Conservation (phyloP, 805 yeast species). For the Candida coleopterorum region DNA sequence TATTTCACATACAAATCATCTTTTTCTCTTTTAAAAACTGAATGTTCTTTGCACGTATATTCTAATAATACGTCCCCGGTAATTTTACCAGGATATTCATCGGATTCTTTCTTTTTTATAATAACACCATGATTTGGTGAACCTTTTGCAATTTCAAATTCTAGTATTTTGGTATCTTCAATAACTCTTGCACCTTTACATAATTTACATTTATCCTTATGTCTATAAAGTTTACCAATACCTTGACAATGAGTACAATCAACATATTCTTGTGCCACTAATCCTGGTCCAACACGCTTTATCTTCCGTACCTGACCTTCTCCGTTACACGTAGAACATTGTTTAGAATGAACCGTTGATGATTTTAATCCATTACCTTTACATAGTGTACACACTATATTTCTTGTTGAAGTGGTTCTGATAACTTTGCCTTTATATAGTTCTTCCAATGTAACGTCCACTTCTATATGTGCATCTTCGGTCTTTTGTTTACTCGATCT, state of each 20-base stretch:
- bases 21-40: slow-evolving; percentile 50
- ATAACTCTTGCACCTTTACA: slow-evolving; percentile 64
- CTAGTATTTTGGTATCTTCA: slow-evolving; percentile 67
- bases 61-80: slow-evolving; percentile 77
- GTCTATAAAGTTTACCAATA: slow-evolving; percentile 52
- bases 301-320: slow-evolving; percentile 58
- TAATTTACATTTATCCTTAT: slow-evolving; percentile 70
- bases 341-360: slow-evolving; percentile 46
- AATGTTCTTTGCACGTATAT: slow-evolving; percentile 47
- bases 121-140: slow-evolving; percentile 58
- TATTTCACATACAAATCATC: slow-evolving; percentile 60
- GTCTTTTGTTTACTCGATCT: slow-evolving; percentile 37
- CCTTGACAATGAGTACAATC: slow-evolving; percentile 71
- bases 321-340: slow-evolving; percentile 71
- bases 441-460: slow-evolving; percentile 67
- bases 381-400: slow-evolving; percentile 68
- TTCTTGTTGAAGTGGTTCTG: slow-evolving; percentile 67
- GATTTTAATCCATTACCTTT: slow-evolving; percentile 68
- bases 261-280: slow-evolving; percentile 57
- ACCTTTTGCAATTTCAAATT: slow-evolving; percentile 75
- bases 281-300: slow-evolving; percentile 67
- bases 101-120: slow-evolving; percentile 65
- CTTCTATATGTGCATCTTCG: slow-evolving; percentile 61
- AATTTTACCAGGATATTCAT: slow-evolving; percentile 63
- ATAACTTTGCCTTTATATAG: slow-evolving; percentile 76